Evolutionary conservation across 495 filamentous ascomycete genomes (phyloP).

Genomic region (Trichocladium uniseriatum): DNA sequence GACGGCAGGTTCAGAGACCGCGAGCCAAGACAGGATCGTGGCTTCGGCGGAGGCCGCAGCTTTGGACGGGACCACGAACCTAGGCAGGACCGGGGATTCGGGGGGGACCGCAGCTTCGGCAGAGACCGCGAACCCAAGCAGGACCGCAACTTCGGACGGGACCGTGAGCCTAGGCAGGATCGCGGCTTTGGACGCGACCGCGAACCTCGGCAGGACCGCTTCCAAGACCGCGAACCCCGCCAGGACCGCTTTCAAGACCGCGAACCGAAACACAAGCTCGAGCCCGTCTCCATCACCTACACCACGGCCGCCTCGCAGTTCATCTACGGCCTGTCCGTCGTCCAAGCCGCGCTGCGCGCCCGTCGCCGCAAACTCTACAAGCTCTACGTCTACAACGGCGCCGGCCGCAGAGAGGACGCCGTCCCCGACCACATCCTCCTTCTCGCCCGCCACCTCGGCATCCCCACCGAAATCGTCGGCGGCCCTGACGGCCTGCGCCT

Average conservation of each 20-base stretch:
- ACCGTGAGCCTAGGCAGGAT: background rate
- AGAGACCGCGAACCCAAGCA: background rate
- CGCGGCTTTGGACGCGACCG: background rate
- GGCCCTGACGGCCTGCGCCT: slow-evolving; percentile 44
- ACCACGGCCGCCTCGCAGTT: slow-evolving; percentile 85
- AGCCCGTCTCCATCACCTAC: slow-evolving; percentile 58
- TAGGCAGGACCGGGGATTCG: background rate
- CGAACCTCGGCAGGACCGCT: background rate
- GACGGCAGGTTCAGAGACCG: too few species aligned
- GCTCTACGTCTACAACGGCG: slow-evolving; percentile 63
- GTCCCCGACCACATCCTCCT: slow-evolving; percentile 42
- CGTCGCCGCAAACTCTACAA: slow-evolving; percentile 67
- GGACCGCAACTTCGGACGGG: background rate
- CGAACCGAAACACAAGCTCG: slow-evolving; percentile 2
- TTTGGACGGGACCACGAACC: too few species aligned
- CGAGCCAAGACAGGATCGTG: too few species aligned
- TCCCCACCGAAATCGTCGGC: slow-evolving; percentile 45
- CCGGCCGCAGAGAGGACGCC: slow-evolving; percentile 35
- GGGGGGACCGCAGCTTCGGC: background rate
- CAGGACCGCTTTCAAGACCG: background rate
- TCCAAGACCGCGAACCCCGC: background rate
- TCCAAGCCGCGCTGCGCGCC: slow-evolving; percentile 70
- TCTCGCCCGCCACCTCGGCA: slow-evolving; percentile 47
- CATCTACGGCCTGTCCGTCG: slow-evolving; percentile 72
- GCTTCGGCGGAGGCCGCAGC: too few species aligned